Conservation (phyloP, 2,329 filamentous ascomycete genomes). For the Colletotrichum sublineola region DNA sequence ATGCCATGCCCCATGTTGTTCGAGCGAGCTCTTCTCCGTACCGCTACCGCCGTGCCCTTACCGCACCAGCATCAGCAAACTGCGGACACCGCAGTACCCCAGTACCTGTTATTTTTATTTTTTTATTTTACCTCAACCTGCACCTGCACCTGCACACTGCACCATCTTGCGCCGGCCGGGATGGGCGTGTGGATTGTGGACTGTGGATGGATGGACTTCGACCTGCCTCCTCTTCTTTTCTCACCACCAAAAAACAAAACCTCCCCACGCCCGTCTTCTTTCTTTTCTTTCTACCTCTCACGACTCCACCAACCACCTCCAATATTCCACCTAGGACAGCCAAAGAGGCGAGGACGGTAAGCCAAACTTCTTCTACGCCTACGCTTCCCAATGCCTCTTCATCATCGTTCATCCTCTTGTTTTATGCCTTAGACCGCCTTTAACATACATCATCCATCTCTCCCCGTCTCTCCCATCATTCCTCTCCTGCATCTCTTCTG, state of each 20-base stretch:
- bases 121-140: constrained; percentile 8
- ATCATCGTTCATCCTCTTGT: constrained; percentile 14
- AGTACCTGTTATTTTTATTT: constrained; percentile 18
- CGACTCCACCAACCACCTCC: constrained; percentile 53
- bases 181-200: constrained; percentile 25
- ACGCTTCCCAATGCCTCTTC: constrained; percentile 38
- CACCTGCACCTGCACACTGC: constrained; percentile 26
- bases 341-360: constrained; percentile 44
- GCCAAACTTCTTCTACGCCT: constrained; percentile 37
- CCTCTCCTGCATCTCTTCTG: constrained; percentile 30
- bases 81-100: constrained; percentile 40
- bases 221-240: constrained; percentile 44
- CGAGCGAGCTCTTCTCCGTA: constrained; percentile 26
- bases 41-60: constrained; percentile 25
- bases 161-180: constrained; percentile 36
- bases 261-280: constrained; percentile 43
- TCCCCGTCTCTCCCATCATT: constrained; percentile 20
- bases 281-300: constrained; percentile 50
- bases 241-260: constrained; percentile 45
- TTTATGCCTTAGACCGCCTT: constrained; percentile 14
- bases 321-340: constrained; percentile 43
- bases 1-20: constrained; percentile 21
- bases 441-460: not conserved
- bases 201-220: constrained; percentile 37
- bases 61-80: constrained; percentile 18